These are phyloP conservation scores for Gossypium trilobum DNA, from an alignment of 441 rosid genomes.

Conservation along the genomic window DNA sequence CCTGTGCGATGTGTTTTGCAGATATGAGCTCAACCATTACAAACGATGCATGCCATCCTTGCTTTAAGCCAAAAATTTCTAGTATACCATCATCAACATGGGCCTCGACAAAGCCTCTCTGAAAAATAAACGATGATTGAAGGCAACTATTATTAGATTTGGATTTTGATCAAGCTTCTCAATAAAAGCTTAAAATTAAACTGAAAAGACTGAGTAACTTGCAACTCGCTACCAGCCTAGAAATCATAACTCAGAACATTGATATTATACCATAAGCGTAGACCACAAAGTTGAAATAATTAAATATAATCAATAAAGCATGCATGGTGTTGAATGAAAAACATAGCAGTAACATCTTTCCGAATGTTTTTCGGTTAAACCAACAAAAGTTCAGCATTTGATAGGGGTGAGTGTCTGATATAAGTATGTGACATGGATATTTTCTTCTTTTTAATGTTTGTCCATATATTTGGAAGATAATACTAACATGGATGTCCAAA, in stretches of 20 bases:
- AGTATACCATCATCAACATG: conserved; percentile 85
- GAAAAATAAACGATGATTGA: conserved; percentile 7
- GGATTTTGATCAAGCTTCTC: background rate
- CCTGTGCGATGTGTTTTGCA: conserved; percentile 97
- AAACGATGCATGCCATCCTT: conserved; percentile 97
- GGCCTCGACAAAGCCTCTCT: conserved; percentile 92
- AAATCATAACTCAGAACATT: background rate
- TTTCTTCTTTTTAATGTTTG: no score
- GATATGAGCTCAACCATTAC: conserved; percentile 98
- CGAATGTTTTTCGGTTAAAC: no score
- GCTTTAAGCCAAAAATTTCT: conserved; percentile 90
- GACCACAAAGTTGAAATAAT: no score
- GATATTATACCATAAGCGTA: no score
- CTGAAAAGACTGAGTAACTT: background rate
- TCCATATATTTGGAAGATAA: no score
- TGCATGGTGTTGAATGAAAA: no score
- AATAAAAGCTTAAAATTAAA: background rate
- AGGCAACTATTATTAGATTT: background rate
- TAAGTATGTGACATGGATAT: no score
- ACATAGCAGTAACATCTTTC: no score
- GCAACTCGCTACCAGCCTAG: background rate
- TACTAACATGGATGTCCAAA: no score
- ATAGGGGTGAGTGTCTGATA: no score
- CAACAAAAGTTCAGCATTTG: no score
- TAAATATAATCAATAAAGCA: no score